phyloP scores from a whole-genome alignment of 345 rosid genomes.

The Kernera saxatilis region DNA sequence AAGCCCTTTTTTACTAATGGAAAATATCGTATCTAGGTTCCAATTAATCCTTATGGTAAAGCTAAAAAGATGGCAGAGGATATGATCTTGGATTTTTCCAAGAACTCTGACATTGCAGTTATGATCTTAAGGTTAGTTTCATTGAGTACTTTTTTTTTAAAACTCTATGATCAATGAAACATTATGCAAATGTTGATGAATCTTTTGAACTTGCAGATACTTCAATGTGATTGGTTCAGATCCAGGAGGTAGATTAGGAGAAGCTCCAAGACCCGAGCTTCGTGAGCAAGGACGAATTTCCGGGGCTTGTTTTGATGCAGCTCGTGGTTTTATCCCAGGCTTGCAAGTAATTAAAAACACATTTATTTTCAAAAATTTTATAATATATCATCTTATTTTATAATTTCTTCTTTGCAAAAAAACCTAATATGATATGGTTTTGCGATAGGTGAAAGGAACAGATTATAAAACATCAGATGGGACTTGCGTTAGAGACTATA shows the following conservation, averaged over 20 bases:
- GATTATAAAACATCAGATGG: constrained; percentile 91
- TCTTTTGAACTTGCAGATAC: constrained; percentile 49
- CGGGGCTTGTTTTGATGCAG: constrained; percentile 99
- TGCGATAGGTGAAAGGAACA: constrained; percentile 81
- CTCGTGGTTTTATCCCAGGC: constrained; percentile 80
- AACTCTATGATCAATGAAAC: neutral
- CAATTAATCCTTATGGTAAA: constrained; percentile 97
- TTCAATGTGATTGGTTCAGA: constrained; percentile 99
- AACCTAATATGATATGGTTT: neutral
- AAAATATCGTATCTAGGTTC: constrained; percentile 35
- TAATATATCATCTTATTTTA: neutral
- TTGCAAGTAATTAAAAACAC: constrained; percentile 48
- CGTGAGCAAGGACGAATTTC: constrained; percentile 98
- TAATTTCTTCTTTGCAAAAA: neutral
- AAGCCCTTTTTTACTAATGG: neutral
- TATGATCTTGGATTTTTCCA: constrained; percentile 87
- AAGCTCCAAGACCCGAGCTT: constrained; percentile 94
- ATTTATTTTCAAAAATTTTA: neutral
- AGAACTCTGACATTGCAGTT: constrained; percentile 83
- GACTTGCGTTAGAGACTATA: constrained; percentile 89
- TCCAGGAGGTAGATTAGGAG: constrained; percentile 92
- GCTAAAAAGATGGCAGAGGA: constrained; percentile 99
- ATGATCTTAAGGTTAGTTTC: constrained; percentile 76
- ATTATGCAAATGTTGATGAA: neutral
- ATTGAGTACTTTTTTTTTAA: neutral